Evolutionary conservation across 768 basidiomycete species (phyloP), one percentile per base, ranked within the genome.

Genomic region (Mycena rebaudengoi): DNA sequence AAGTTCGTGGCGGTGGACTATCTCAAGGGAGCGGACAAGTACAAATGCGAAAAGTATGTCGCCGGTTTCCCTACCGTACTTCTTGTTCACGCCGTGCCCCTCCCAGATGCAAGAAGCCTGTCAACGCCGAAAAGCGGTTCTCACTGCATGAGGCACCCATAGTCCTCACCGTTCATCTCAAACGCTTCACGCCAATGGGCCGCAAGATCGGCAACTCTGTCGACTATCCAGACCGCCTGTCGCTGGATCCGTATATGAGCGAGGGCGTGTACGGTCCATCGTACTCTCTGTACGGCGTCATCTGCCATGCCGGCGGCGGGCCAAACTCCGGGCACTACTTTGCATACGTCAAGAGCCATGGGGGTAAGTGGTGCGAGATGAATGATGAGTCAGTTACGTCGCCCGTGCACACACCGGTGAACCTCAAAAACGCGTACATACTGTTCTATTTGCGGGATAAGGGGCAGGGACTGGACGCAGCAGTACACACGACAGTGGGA

Each of bases 321-420:
- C 95, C 96, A 14, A 94, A 98, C 72, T 96, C 93, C 2, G 98
- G 98, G 5, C 98, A 99, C 76, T 99, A 99, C 77, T 95, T 88
- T 67, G 91, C 96, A 18, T 90, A 87, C 70, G 88, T 98, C 70
- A 93, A 89, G 74, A 83, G 87, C 39, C 83, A 82, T 33, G 79
- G 85, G 32, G 90, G 88, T 12, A 79, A 79, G 33, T 99, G 96
- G 96, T 89, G 85, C 78, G 90, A 95, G 79, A 96, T 96, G 90
- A 97, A 99, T 78, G 98, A 99, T 73, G 94, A 96, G 28, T 80
- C 80, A 45, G 91, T 96, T 23, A 78, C 83, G 11, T 70, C 77
- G 4, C 71, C 76, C 14, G 72, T 67, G 18, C 65, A 75, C 16
- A 68, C 84, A 5, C 90, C 93, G 1, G 77, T 89, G 28, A 76